Percentiles rank a stretch among this genome's conserved stretches.
phyloP scores from a whole-genome alignment of 768 basidiomycete genomes.

The Hydnomerulius pinastri region DNA sequence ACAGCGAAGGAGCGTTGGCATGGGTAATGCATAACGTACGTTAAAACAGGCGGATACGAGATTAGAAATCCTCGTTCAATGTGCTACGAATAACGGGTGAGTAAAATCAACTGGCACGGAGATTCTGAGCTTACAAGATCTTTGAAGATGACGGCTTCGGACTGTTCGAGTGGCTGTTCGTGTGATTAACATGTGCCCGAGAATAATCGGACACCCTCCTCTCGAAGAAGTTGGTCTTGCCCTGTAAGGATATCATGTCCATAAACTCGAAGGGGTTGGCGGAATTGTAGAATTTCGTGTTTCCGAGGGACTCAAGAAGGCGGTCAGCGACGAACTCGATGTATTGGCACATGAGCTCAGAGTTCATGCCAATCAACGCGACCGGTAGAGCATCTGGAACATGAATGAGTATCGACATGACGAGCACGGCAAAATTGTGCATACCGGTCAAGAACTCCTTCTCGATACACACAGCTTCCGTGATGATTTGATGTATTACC shows the following conservation, averaged over 20 bases:
- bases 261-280: constrained; percentile 90
- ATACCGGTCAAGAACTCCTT: constrained; percentile 80
- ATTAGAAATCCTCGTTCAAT: no score
- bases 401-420: background rate
- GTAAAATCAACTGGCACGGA: no score
- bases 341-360: constrained; percentile 81
- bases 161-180: no score
- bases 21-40: no score
- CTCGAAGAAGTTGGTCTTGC: constrained; percentile 96
- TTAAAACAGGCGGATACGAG: no score
- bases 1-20: no score
- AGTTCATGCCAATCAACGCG: constrained; percentile 89
- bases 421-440: constrained; percentile 10
- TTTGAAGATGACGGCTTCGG: no score
- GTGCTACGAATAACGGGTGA: no score
- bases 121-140: no score
- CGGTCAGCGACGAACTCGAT: constrained; percentile 92
- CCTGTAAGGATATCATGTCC: constrained; percentile 92
- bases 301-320: constrained; percentile 83
- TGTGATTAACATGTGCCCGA: constrained; percentile 55
- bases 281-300: constrained; percentile 69
- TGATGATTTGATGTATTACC: constrained; percentile 68
- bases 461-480: constrained; percentile 81
- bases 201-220: constrained; percentile 85
- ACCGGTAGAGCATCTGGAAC: constrained; percentile 78